Conservation (phyloP, 208 protist species). For the Naegleria lovaniensis region DNA sequence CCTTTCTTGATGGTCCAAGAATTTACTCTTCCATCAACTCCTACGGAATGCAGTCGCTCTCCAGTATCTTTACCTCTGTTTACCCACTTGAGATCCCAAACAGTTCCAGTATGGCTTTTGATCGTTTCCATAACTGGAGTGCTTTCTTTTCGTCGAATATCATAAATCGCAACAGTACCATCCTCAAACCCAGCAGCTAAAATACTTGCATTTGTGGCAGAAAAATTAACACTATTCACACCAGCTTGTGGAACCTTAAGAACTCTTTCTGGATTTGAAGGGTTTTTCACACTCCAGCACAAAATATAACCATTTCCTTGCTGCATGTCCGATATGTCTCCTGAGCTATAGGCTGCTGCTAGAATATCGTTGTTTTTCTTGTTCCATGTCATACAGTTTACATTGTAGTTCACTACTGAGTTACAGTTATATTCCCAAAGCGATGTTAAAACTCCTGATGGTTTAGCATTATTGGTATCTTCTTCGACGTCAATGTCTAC, state of each 20-base stretch:
- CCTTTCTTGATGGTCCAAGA: conserved; percentile 90
- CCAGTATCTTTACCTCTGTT: conserved; percentile 68
- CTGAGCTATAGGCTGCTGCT: conserved; percentile 67
- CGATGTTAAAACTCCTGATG: conserved; percentile 39
- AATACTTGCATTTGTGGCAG: conserved; percentile 72
- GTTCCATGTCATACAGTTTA: conserved; percentile 85
- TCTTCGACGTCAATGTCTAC: background rate
- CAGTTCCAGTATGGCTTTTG: conserved; percentile 74
- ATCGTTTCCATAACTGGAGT: conserved; percentile 59
- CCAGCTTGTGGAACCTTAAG: conserved; percentile 67
- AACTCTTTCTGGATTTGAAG: conserved; percentile 73
- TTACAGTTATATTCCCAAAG: conserved; percentile 75
- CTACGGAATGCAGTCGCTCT: conserved; percentile 86
- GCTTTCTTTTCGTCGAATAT: conserved; percentile 71
- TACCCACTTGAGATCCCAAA: conserved; percentile 88
- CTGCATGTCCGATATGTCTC: background rate
- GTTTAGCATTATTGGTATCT: background rate
- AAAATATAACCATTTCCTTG: conserved; percentile 70
- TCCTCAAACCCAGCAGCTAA: conserved; percentile 81
- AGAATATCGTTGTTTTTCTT: conserved; percentile 73
- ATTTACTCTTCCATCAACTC: conserved; percentile 85
- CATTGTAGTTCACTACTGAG: conserved; percentile 60
- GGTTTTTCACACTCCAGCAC: conserved; percentile 94
- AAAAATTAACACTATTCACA: conserved; percentile 81
- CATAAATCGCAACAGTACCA: conserved; percentile 83